Percentiles rank a stretch among this genome's conserved stretches.
Evolutionary conservation across 2,329 filamentous ascomycete genomes (phyloP).

Genomic region (Cladosporium halotolerans): DNA sequence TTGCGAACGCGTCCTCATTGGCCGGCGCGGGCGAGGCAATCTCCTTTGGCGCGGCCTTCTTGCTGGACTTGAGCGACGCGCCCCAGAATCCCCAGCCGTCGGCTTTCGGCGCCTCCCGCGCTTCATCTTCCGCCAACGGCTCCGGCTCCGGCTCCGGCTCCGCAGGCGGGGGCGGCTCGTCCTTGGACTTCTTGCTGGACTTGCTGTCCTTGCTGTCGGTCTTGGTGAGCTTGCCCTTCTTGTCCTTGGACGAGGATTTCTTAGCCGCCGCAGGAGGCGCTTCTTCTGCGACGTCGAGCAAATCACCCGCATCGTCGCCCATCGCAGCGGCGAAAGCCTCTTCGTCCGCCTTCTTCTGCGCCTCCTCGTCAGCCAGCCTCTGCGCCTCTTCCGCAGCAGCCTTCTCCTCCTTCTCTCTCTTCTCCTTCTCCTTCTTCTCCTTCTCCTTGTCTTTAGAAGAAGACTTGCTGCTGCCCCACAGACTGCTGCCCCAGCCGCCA

Average conservation of each 20-base stretch:
- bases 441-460: constrained; percentile 30
- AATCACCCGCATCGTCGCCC: constrained; percentile 30
- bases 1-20: constrained; percentile 37
- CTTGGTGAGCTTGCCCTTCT: constrained; percentile 22
- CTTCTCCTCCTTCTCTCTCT: constrained; percentile 37
- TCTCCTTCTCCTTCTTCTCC: constrained; percentile 44
- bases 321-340: constrained; percentile 32
- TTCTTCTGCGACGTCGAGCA: constrained; percentile 28
- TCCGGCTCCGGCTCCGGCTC: constrained; percentile 13
- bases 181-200: constrained; percentile 19
- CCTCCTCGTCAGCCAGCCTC: constrained; percentile 27
- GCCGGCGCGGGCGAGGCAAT: constrained; percentile 37
- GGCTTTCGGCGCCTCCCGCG: constrained; percentile 21
- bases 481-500: constrained; percentile 24
- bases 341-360: constrained; percentile 29
- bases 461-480: constrained; percentile 27
- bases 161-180: constrained; percentile 25
- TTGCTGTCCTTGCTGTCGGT: constrained; percentile 21
- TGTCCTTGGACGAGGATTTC: constrained; percentile 24
- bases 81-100: constrained; percentile 41
- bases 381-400: constrained; percentile 21
- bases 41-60: constrained; percentile 36
- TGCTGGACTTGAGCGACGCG: constrained; percentile 39
- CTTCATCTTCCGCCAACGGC: constrained; percentile 12
- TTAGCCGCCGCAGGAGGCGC: constrained; percentile 19